Conservation (phyloP, 495 filamentous ascomycete genomes). For the Penicillium lagena region DNA sequence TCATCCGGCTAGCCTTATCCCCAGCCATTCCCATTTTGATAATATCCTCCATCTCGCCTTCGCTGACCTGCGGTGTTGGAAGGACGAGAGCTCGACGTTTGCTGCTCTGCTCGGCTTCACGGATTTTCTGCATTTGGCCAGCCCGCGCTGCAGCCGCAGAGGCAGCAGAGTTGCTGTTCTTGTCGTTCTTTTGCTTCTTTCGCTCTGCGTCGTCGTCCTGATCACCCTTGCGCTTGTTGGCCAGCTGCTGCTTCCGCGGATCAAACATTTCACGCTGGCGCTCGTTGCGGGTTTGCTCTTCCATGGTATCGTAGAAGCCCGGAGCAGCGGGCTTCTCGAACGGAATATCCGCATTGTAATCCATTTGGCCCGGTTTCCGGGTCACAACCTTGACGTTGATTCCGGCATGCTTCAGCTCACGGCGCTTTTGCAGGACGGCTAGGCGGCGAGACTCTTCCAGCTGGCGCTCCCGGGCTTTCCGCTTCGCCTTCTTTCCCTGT, state of each 20-base stretch:
- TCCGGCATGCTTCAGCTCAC: slow-evolving; percentile 93
- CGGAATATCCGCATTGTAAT: slow-evolving; percentile 98
- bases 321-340: slow-evolving; percentile 88
- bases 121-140: slow-evolving; percentile 89
- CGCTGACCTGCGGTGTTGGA: slow-evolving; percentile 84
- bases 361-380: slow-evolving; percentile 92
- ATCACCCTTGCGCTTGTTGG: slow-evolving; percentile 93
- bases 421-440: slow-evolving; percentile 86
- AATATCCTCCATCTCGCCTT: slow-evolving; percentile 91
- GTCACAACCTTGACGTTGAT: slow-evolving; percentile 98
- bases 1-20: slow-evolving; percentile 73
- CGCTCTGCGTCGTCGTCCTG: slow-evolving; percentile 74
- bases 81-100: slow-evolving; percentile 76
- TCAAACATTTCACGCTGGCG: slow-evolving; percentile 83
- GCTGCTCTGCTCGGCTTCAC: slow-evolving; percentile 94
- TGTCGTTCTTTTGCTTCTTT: slow-evolving; percentile 83
- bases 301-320: slow-evolving; percentile 89
- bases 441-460: slow-evolving; percentile 88
- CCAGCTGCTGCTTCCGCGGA: slow-evolving; percentile 87
- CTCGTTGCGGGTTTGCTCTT: slow-evolving; percentile 78
- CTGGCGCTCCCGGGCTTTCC: slow-evolving; percentile 92
- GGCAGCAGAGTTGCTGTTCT: slow-evolving; percentile 65
- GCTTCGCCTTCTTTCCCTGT: slow-evolving; percentile 97
- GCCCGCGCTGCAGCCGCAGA: slow-evolving; percentile 88
- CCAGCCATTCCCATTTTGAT: slow-evolving; percentile 98